phyloP scores from a whole-genome alignment of 2,329 filamentous ascomycete species.

The Arthrobotrys conoides region DNA sequence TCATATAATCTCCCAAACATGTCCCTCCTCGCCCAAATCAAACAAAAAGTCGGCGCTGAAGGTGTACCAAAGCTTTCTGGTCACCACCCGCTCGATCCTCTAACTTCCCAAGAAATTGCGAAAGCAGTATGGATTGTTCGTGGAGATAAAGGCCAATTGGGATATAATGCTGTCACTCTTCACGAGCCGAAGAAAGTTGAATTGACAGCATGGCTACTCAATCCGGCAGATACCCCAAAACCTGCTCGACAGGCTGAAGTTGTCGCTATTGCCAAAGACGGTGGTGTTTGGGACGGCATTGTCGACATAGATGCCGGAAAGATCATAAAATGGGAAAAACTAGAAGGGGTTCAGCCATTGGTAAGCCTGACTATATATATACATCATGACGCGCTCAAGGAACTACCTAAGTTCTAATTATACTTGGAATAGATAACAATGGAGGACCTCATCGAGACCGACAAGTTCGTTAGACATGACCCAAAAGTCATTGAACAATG shows the following conservation, averaged over 20 bases:
- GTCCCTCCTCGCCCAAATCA: constrained; percentile 42
- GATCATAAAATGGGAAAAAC: constrained; percentile 80
- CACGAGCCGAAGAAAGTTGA: constrained; percentile 87
- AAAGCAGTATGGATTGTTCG: constrained; percentile 78
- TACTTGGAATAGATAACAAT: constrained; percentile 79
- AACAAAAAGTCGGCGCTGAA: constrained; percentile 32
- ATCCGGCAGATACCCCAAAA: constrained; percentile 73
- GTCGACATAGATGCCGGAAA: constrained; percentile 78
- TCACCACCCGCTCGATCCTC: constrained; percentile 83
- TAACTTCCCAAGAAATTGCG: constrained; percentile 80
- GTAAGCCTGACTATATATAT: constrained; percentile 68
- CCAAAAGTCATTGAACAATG: constrained; percentile 93
- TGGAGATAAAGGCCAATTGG: constrained; percentile 78
- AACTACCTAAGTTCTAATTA: constrained; percentile 8
- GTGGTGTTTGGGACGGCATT: constrained; percentile 85
- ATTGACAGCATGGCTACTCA: constrained; percentile 83
- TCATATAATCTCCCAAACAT: constrained; percentile 2
- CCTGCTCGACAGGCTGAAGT: constrained; percentile 84
- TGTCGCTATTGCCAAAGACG: constrained; percentile 83
- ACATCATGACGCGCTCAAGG: background rate
- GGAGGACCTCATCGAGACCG: constrained; percentile 87
- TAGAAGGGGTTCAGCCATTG: constrained; percentile 84
- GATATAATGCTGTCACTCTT: constrained; percentile 88
- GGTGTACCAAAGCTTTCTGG: constrained; percentile 27
- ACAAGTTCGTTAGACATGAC: constrained; percentile 81